Percentiles rank a stretch among this genome's conserved stretches.
Conservation (phyloP, 192 early-diverging fungal genomes). For the Entophlyctis luteolus region DNA sequence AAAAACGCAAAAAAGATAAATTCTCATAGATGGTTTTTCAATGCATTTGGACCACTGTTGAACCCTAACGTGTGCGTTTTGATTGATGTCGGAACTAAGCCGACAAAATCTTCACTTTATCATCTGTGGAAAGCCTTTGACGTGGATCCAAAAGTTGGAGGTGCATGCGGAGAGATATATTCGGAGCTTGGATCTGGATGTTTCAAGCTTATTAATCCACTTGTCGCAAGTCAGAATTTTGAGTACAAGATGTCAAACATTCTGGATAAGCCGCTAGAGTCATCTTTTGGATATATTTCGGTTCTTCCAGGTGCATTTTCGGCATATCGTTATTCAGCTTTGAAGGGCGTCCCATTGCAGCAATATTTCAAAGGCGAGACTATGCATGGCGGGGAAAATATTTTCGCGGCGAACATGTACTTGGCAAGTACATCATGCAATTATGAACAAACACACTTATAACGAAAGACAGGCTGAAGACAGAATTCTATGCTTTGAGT, state of each 20-base stretch:
- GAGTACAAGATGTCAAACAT: constrained; percentile 68
- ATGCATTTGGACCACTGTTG: constrained; percentile 60
- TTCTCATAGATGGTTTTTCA: constrained; percentile 70
- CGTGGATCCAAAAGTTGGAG: constrained; percentile 71
- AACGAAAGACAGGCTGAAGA: constrained; percentile 54
- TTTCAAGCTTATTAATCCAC: constrained; percentile 56
- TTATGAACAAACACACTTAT: neutral
- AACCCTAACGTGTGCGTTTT: constrained; percentile 73
- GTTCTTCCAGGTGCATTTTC: constrained; percentile 88
- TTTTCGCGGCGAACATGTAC: constrained; percentile 79
- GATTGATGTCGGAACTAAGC: constrained; percentile 90
- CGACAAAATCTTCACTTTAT: constrained; percentile 77
- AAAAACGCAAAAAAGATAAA: constrained; percentile 89
- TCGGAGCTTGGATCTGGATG: constrained; percentile 71
- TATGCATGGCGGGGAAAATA: constrained; percentile 48
- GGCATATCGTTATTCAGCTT: constrained; percentile 73
- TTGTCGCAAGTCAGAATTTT: constrained; percentile 72
- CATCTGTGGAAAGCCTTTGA: constrained; percentile 93
- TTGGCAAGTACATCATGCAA: constrained; percentile 51
- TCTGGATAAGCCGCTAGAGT: constrained; percentile 62
- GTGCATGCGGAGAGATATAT: constrained; percentile 93
- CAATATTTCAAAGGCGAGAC: constrained; percentile 69
- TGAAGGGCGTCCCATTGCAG: constrained; percentile 64
- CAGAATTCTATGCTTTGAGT: constrained; percentile 80
- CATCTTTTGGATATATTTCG: constrained; percentile 90